Evolutionary conservation across 106 monocot species (phyloP).

Genomic region (Platanthera guangdongensis): DNA sequence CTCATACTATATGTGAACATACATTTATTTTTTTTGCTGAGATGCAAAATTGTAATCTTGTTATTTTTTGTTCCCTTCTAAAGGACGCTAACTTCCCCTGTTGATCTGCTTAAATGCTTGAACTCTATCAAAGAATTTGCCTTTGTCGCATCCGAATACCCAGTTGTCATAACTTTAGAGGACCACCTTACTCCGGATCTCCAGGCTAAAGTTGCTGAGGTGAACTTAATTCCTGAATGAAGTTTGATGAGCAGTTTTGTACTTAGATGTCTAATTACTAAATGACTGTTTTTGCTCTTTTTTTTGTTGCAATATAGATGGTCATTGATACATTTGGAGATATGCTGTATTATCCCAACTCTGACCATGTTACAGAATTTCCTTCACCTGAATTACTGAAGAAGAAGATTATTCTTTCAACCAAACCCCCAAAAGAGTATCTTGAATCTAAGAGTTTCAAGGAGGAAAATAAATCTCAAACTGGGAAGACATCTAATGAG

Average conservation of each 20-base stretch:
- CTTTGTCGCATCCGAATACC: slow-evolving; percentile 39
- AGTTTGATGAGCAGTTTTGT: neutral
- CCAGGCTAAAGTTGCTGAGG: slow-evolving; percentile 63
- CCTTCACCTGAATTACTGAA: slow-evolving; percentile 79
- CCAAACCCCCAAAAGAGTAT: slow-evolving; percentile 89
- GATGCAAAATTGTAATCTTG: neutral
- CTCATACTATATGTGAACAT: neutral
- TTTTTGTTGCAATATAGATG: slow-evolving; percentile 37
- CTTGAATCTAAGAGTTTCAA: slow-evolving; percentile 46
- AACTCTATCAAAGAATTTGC: slow-evolving; percentile 57
- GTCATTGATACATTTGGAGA: slow-evolving; percentile 62
- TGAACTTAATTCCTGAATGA: slow-evolving; percentile 9
- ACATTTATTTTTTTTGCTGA: neutral
- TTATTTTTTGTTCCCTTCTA: neutral
- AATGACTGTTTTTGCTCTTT: slow-evolving; percentile 2
- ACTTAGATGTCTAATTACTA: neutral
- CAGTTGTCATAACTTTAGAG: slow-evolving; percentile 51
- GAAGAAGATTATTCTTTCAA: slow-evolving; percentile 61
- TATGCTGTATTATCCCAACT: slow-evolving; percentile 60
- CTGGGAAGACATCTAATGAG: slow-evolving; percentile 22
- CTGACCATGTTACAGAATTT: slow-evolving; percentile 41
- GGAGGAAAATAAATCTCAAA: slow-evolving; percentile 29
- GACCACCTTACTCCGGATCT: slow-evolving; percentile 64
- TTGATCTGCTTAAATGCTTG: slow-evolving; percentile 41
- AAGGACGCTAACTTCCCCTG: slow-evolving; percentile 53